Evolutionary conservation across 73 alveolate genomes (phyloP).

Genomic region (Strombidium stylifer): DNA sequence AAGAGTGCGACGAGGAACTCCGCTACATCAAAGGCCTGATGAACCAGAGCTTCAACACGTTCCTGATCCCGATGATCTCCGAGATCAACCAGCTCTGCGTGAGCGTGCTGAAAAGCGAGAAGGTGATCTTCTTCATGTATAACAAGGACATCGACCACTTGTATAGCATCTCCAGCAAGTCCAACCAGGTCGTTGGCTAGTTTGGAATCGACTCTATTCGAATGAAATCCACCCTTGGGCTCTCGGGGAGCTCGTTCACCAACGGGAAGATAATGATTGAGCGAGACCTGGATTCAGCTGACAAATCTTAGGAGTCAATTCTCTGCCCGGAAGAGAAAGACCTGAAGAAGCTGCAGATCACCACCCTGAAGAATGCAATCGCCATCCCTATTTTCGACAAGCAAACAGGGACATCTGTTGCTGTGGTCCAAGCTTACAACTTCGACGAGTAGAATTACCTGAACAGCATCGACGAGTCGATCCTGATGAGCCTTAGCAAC

Average conservation of each 20-base stretch:
- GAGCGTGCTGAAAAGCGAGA: constrained; percentile 22
- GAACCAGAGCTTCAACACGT: constrained; percentile 15
- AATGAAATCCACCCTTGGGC: constrained; percentile 37
- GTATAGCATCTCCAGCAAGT: background rate
- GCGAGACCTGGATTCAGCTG: background rate
- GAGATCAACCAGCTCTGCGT: background rate
- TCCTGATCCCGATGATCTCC: constrained; percentile 14
- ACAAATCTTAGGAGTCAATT: too few relatives aligned
- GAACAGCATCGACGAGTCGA: background rate
- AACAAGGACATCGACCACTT: constrained; percentile 49
- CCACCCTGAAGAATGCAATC: constrained; percentile 7
- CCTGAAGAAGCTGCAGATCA: background rate
- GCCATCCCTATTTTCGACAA: constrained; percentile 34
- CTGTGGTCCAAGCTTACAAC: background rate
- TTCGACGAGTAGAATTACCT: background rate
- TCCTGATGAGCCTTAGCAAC: background rate
- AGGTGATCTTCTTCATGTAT: constrained; percentile 40
- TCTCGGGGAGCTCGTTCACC: constrained; percentile 47
- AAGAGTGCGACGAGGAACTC: constrained; percentile 43
- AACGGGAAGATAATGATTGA: background rate
- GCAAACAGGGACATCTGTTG: constrained; percentile 10
- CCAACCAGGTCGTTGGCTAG: background rate
- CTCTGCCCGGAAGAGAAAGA: constrained; percentile 28
- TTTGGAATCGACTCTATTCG: constrained; percentile 25
- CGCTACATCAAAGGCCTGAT: constrained; percentile 35